Base-by-base conservation (phyloP, 108 stramenopile genomes). In the Pseudonitzschia pungens region DNA sequence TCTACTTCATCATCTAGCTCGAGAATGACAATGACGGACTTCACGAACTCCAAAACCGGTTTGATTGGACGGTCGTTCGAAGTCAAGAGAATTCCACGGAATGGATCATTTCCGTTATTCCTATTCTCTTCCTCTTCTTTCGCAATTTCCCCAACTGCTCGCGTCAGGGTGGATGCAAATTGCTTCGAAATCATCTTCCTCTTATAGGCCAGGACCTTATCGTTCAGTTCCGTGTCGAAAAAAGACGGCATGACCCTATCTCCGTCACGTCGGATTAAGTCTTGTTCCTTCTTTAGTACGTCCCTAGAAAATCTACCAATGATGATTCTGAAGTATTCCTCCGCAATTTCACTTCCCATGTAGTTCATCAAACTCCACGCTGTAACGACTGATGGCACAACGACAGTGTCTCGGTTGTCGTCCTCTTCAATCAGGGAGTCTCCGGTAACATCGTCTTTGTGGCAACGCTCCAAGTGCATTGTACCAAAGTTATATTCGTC, bases 401-500 rank as follows among this genome's bases (percentile, higher is more conserved):
- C 82, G 31, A 86, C 85, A 33, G 73, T 69, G 22, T 66, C 42
- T 4, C 33, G 65, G 4, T 62, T 73, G 22, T 41, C 40, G 11
- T 67, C 77, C 70, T 78, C 78, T 51, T 75, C 76, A 11, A 81
- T 67, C 9, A 56, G 20, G 41, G 70, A 70, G 28, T 67, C 67
- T 24, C 68, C 75, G 20, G 84, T 87, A 7, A 87, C 82, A 1
- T 85, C 86, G 64, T 80, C 78, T 71, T 76, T 79, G 56, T 86
- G 83, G 20, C 70, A 72, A 52, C 86, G 78, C 53, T 92, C 89
- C 57, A 96, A 83, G 53, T 92, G 84, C 69, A 97, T 81, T 53
- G 91, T 96, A 31, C 96, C 97, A 75, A 82, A 99, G 70, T 99
- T 99, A 74, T 96, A 88, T 48, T 92, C 93, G 76, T 99, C 97